Evolutionary conservation across 2,329 filamentous ascomycete species (phyloP).

Genomic region (Fusarium aywerte): DNA sequence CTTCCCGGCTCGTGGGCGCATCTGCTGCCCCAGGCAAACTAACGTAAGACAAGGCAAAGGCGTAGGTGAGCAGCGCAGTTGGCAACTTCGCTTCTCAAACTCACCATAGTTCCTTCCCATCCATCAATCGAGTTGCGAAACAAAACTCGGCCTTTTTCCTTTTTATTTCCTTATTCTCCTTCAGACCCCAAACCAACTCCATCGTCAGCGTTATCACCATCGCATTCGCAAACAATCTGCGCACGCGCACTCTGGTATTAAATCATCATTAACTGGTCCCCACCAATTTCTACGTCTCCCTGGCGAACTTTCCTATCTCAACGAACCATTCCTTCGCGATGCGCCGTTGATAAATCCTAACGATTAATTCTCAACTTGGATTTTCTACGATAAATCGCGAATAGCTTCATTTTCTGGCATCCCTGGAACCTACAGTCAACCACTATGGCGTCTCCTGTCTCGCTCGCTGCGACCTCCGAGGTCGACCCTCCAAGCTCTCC

Average conservation of each 20-base stretch:
- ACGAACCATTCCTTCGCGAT: slow-evolving; percentile 31
- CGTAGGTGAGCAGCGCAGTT: slow-evolving; percentile 27
- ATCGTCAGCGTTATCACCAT: slow-evolving; percentile 28
- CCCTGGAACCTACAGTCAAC: slow-evolving; percentile 3
- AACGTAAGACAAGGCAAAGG: slow-evolving; percentile 35
- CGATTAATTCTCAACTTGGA: slow-evolving; percentile 14
- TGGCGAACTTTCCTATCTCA: slow-evolving; percentile 18
- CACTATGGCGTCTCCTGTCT: slow-evolving; percentile 56
- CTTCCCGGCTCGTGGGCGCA: slow-evolving; percentile 39
- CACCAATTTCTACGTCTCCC: slow-evolving; percentile 26
- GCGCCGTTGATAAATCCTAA: slow-evolving; percentile 35
- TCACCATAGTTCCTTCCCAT: slow-evolving; percentile 25
- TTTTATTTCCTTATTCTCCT: slow-evolving; percentile 3
- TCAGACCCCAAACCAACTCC: slow-evolving; percentile 4
- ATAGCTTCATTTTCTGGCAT: slow-evolving; percentile 22
- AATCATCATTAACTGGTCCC: slow-evolving; percentile 23
- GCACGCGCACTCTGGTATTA: slow-evolving; percentile 22
- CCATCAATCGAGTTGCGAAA: slow-evolving; percentile 13
- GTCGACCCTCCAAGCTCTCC: slow-evolving; percentile 60
- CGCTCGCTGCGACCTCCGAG: slow-evolving; percentile 57
- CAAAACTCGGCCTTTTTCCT: slow-evolving; percentile 1
- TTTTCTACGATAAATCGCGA: background rate
- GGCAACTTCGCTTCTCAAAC: slow-evolving; percentile 39
- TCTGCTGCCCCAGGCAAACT: slow-evolving; percentile 35
- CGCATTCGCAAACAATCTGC: slow-evolving; percentile 29